Percentiles rank a stretch among this genome's conserved stretches.
Conservation (phyloP, 139 green algal species). For the Trebouxia sp. region DNA sequence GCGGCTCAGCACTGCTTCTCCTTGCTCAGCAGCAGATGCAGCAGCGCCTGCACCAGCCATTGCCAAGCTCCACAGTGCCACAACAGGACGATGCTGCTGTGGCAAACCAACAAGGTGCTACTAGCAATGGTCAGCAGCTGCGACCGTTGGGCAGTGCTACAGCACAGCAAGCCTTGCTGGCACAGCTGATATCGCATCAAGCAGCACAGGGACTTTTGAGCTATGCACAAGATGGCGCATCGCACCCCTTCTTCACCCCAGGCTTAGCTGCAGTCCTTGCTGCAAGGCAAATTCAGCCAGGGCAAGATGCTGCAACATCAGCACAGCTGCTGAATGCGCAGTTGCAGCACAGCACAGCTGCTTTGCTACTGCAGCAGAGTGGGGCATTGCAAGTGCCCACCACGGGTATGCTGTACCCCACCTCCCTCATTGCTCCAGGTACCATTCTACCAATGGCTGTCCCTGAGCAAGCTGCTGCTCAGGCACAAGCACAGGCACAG, state of each 20-base stretch:
- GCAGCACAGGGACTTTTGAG: background rate
- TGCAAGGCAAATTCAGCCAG: too few relatives aligned
- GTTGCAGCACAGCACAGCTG: constrained; percentile 2
- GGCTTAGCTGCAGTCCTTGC: background rate
- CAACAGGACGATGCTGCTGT: background rate
- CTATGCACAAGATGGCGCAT: background rate
- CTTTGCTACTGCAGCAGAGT: background rate
- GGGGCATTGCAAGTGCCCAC: background rate
- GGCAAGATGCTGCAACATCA: too few relatives aligned
- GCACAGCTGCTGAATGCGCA: background rate
- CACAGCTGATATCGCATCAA: constrained; percentile 10
- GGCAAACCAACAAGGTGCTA: background rate
- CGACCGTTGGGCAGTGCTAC: background rate
- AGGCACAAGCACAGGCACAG: background rate
- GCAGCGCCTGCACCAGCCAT: constrained; percentile 2
- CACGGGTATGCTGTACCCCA: background rate
- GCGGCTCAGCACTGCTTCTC: background rate
- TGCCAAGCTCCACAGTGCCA: background rate
- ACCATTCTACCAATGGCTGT: background rate
- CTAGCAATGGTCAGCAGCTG: background rate
- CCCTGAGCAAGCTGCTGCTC: background rate
- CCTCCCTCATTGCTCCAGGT: background rate
- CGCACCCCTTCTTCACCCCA: background rate
- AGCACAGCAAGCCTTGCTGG: constrained; percentile 3
- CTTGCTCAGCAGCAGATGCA: constrained; percentile 20